These are phyloP conservation scores for Leptodermis oblonga DNA, from an alignment of 257 asterid genomes.

Conservation along the genomic window DNA sequence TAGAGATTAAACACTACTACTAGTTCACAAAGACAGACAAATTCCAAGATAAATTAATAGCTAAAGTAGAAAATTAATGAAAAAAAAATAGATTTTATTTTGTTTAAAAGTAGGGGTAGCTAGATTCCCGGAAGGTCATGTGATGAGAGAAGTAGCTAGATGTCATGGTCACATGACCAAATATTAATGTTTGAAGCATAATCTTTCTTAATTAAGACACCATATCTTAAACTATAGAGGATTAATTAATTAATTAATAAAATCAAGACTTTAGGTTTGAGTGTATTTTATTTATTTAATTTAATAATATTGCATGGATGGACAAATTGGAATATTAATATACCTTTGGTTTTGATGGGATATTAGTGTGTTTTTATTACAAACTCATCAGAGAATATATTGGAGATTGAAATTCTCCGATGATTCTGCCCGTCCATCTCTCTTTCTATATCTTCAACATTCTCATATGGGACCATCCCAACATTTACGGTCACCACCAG, in stretches of 20 bases:
- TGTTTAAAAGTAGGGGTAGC: slow-evolving; percentile 11
- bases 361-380: slow-evolving; percentile 27
- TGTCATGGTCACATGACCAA: slow-evolving; percentile 36
- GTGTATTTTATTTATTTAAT: no score
- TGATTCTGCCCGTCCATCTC: slow-evolving; percentile 37
- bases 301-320: background rate
- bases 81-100: background rate
- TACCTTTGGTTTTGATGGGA: slow-evolving; percentile 18
- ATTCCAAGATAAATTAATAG: slow-evolving; percentile 14
- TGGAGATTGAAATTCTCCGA: slow-evolving; percentile 68
- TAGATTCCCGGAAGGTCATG: slow-evolving; percentile 47
- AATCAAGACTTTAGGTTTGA: background rate
- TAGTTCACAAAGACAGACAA: slow-evolving; percentile 13
- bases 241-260: background rate
- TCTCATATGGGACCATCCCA: slow-evolving; percentile 54
- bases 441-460: slow-evolving; percentile 43
- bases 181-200: background rate
- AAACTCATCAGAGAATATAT: slow-evolving; percentile 47
- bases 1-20: background rate
- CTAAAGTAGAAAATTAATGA: no score
- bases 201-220: slow-evolving; percentile 3
- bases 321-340: slow-evolving; percentile 2
- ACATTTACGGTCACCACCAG: slow-evolving; percentile 50
- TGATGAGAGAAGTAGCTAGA: slow-evolving; percentile 32
- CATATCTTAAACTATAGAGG: slow-evolving; percentile 3